A percentile compares a stretch with the other conserved stretches of the same genome.
phyloP scores from a whole-genome alignment of 306 rosid species.

The Aeschynomene evenia region DNA sequence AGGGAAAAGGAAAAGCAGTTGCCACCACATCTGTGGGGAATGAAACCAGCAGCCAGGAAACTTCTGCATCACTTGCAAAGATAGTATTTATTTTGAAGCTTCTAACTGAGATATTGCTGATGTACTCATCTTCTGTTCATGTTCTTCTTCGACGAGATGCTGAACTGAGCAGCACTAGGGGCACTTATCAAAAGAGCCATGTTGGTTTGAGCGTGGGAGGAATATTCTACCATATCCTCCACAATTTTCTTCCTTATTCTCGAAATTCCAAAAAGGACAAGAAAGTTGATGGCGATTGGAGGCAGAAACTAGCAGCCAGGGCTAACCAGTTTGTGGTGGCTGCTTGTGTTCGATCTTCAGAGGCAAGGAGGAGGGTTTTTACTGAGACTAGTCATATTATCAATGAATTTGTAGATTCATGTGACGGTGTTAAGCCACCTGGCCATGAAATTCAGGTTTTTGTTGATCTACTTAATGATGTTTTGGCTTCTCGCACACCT shows the following conservation, averaged over 20 bases:
- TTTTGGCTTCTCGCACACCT: slow-evolving; percentile 89
- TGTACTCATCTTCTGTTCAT: slow-evolving; percentile 92
- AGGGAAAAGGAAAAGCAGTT: slow-evolving; percentile 96
- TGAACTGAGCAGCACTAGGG: slow-evolving; percentile 68
- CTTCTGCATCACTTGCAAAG: slow-evolving; percentile 90
- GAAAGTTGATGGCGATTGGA: slow-evolving; percentile 92
- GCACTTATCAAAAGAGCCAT: slow-evolving; percentile 58
- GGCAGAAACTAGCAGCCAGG: slow-evolving; percentile 89
- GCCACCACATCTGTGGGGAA: slow-evolving; percentile 64
- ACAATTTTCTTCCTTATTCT: slow-evolving; percentile 69
- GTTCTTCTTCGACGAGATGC: slow-evolving; percentile 96
- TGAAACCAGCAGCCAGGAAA: slow-evolving; percentile 54
- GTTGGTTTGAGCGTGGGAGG: slow-evolving; percentile 62
- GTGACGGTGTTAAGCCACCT: slow-evolving; percentile 61
- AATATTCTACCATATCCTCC: slow-evolving; percentile 84
- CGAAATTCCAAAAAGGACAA: slow-evolving; percentile 76
- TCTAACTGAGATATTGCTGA: slow-evolving; percentile 79
- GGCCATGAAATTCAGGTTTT: slow-evolving; percentile 64
- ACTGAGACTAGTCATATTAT: slow-evolving; percentile 66
- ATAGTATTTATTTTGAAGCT: slow-evolving; percentile 87
- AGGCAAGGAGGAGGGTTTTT: slow-evolving; percentile 86
- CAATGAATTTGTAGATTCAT: slow-evolving; percentile 71
- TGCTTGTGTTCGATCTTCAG: slow-evolving; percentile 88
- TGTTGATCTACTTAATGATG: slow-evolving; percentile 85
- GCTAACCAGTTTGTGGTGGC: slow-evolving; percentile 93